phyloP scores from a whole-genome alignment of 805 yeast species.

The Candida pseudoglaebosa region DNA sequence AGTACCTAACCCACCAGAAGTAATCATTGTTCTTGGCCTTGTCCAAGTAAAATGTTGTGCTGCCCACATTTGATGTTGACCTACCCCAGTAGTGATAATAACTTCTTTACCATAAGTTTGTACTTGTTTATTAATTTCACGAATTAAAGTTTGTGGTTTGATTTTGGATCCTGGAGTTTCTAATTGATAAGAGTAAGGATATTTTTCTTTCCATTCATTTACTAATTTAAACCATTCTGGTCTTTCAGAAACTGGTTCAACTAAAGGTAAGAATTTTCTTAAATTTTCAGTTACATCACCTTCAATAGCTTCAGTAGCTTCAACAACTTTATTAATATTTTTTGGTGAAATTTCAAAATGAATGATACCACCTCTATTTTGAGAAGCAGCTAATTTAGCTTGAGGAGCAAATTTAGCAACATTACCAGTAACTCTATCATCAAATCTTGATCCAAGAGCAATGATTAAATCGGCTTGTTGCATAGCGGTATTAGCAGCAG shows the following conservation, averaged over 20 bases:
- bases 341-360: slow-evolving; percentile 96
- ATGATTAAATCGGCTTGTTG: slow-evolving; percentile 91
- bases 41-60: slow-evolving; percentile 97
- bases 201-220: slow-evolving; percentile 77
- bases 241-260: slow-evolving; percentile 62
- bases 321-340: slow-evolving; percentile 95
- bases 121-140: slow-evolving; percentile 72
- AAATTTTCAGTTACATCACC: slow-evolving; percentile 89
- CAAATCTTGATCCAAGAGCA: slow-evolving; percentile 96
- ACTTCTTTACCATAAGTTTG: slow-evolving; percentile 63
- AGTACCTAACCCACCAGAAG: slow-evolving; percentile 99
- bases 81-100: slow-evolving; percentile 95
- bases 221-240: slow-evolving; percentile 76
- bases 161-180: slow-evolving; percentile 79
- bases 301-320: slow-evolving; percentile 93
- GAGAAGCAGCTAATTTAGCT: slow-evolving; percentile 84
- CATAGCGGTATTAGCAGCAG: slow-evolving; percentile 90
- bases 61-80: slow-evolving; percentile 99
- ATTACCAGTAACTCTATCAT: slow-evolving; percentile 94
- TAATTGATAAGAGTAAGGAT: slow-evolving; percentile 75
- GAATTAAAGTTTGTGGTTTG: slow-evolving; percentile 89
- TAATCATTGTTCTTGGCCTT: slow-evolving; percentile 85
- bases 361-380: slow-evolving; percentile 89
- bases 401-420: slow-evolving; percentile 88
- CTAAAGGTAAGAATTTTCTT: slow-evolving; percentile 65